Evolutionary conservation across 495 filamentous ascomycete genomes (phyloP).

Genomic region (Cercophora samala): DNA sequence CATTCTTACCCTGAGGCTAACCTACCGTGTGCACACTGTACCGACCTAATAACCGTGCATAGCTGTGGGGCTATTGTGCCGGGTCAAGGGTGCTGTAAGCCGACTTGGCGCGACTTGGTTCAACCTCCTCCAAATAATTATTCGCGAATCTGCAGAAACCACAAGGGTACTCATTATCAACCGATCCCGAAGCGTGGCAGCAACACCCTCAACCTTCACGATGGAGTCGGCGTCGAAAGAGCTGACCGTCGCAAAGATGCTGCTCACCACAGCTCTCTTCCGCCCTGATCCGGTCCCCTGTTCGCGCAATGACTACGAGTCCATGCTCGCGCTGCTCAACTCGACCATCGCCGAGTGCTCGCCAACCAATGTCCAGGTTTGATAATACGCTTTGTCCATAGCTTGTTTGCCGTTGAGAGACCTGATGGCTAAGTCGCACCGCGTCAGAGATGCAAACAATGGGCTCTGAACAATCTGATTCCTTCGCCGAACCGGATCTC

Average conservation of each 20-base stretch:
- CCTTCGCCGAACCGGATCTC: slow-evolving; percentile 63
- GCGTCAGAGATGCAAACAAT: slow-evolving; percentile 77
- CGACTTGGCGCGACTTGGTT: not conserved
- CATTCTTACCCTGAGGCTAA: not conserved
- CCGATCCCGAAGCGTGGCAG: not conserved
- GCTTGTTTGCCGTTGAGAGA: slow-evolving; percentile 43
- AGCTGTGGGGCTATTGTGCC: not conserved
- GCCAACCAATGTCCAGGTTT: slow-evolving; percentile 90
- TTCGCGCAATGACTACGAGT: slow-evolving; percentile 65
- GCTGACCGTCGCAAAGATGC: slow-evolving; percentile 77
- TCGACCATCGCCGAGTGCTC: slow-evolving; percentile 71
- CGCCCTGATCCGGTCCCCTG: slow-evolving; percentile 71
- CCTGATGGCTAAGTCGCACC: slow-evolving; percentile 51
- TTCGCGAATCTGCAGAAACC: not conserved
- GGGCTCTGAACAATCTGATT: slow-evolving; percentile 70
- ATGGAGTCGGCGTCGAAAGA: slow-evolving; percentile 74
- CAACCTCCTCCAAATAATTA: slow-evolving; percentile 1
- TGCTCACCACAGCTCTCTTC: slow-evolving; percentile 70
- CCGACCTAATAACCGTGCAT: not conserved
- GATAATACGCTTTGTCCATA: slow-evolving; percentile 58
- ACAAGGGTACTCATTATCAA: slow-evolving; percentile 5
- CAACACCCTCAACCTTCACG: slow-evolving; percentile 6
- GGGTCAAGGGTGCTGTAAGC: slow-evolving; percentile 2
- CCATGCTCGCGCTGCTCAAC: slow-evolving; percentile 67
- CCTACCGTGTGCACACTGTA: not conserved